Base-by-base conservation (phyloP, 2,329 filamentous ascomycete genomes). In the Colletotrichum sp. region DNA sequence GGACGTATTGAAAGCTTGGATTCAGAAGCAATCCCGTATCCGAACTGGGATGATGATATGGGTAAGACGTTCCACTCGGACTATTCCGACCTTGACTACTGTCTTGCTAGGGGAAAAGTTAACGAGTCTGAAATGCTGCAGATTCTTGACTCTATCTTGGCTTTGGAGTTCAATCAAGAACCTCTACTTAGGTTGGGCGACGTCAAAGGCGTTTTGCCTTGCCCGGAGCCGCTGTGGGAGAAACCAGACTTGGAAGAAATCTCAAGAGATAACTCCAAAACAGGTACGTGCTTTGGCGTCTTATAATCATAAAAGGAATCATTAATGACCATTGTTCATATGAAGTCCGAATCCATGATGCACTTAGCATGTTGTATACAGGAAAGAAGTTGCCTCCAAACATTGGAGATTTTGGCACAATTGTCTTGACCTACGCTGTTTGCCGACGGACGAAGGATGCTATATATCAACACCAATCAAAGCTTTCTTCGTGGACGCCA, bases 381-480 rank as follows among this genome's bases (percentile, higher is more conserved):
- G 52, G 13, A 18, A 56, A 56, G 52, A 56, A 56, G 52, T 28
- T 56, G 13, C 52, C 52, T 26, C 21, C 21, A 26, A 24, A 28
- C 13, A 8, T 56, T 14, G 52, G 52, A 16, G 52, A 56, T 1
- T 85, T 85, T 69, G 81, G 82, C 43, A 79, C 79, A 6, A 77
- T 82, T 14, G 62, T 85, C 8, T 78, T 85, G 16, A 80, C 85
- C n/a, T 81, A 83, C 73, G 82, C 82, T 9, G 79, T 86, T 9
- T 83, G 80, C 63, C 81, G 80, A 8, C 80, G 82, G 28, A 80
- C 80, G 13, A 82, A 81, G 75, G 81, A 84, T 7, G 79, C 84
- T 7, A 75, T 80, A 16, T 63, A 77, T 2, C 81, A 81, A 55
- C 78, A 80, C 48, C 77, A 76, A 36, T 78, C 80, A 18, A 79